Evolutionary conservation across 345 rosid genomes (phyloP).

Genomic region (Lepidium didymum): DNA sequence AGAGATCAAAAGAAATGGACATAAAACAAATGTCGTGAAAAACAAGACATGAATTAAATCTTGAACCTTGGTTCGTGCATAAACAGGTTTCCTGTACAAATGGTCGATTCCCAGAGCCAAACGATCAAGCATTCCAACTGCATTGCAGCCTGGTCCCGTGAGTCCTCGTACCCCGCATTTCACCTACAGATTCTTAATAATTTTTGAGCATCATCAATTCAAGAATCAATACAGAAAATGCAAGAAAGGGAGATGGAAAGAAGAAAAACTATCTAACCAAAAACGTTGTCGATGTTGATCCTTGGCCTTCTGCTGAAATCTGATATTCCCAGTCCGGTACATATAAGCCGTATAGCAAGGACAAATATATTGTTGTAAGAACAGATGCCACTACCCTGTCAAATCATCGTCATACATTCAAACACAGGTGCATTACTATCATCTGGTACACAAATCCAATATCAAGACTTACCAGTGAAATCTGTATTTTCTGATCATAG

Average conservation of each 20-base stretch:
- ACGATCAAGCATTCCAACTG: slow-evolving; percentile 81
- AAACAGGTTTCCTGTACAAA: slow-evolving; percentile 60
- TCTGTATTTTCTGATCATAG: slow-evolving; percentile 44
- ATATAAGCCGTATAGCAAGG: slow-evolving; percentile 54
- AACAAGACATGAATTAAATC: not conserved
- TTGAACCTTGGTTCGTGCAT: slow-evolving; percentile 53
- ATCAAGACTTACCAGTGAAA: slow-evolving; percentile 44
- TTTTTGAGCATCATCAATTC: not conserved
- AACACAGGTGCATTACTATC: not conserved
- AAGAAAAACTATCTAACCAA: slow-evolving; percentile 33
- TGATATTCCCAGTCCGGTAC: slow-evolving; percentile 81
- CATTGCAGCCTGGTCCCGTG: slow-evolving; percentile 84
- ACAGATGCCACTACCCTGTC: slow-evolving; percentile 50
- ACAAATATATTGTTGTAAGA: slow-evolving; percentile 41
- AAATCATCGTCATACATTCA: not conserved
- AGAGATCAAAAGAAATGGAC: slow-evolving; percentile 1
- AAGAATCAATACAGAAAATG: not conserved
- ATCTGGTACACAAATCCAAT: not conserved
- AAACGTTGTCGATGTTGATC: slow-evolving; percentile 34
- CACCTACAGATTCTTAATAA: slow-evolving; percentile 39
- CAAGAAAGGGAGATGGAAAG: not conserved
- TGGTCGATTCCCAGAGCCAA: slow-evolving; percentile 56
- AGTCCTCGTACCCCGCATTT: slow-evolving; percentile 71
- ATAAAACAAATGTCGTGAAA: not conserved
- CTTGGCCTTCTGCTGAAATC: slow-evolving; percentile 39